Evolutionary conservation across 495 filamentous ascomycete genomes (phyloP), one percentile per base, ranked within the genome.

Genomic region (Cryomyces antarcticus): DNA sequence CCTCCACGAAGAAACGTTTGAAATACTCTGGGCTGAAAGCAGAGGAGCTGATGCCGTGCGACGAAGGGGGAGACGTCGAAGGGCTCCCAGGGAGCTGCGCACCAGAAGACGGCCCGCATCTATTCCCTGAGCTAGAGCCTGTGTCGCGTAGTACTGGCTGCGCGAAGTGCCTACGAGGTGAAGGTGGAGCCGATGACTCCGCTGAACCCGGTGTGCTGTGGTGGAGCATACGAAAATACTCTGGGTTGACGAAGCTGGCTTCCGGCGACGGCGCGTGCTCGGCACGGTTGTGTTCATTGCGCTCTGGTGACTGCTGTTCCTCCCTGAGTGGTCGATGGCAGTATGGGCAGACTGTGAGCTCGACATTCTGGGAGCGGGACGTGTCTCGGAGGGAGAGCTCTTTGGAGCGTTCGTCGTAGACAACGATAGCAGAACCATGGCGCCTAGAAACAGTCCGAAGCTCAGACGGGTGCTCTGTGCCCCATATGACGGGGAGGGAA

Each of bases 11-110:
- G 64, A 93, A 93, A 36, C 68, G 77, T 44, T 78, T 76, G 62
- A 95, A 96, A 55, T 94, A 96, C 48, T 82, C 75, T 11, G 75
- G 86, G 52, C 77, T 93, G 57, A 96, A 94, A 1, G 89, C 83
- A 4, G 79, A 71, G 24, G 76, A 71, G 28, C 79, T 80, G 27
- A 97, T 97, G 29, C 82, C 77, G 28, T 71, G 72, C 50, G 63
- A 41, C 6, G 65, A 57, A 0, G 70, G 63, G n/a, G 53, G 48
- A 12, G 56, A 46, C n/a, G 46, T 45, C 6, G 54, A 55, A 7
- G 64, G 52, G 47, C 68, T 74, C 35, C 66, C 63, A 9, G 33
- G 33, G 2, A 24, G 17, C 45, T 73, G 67, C 37, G 63, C 64
- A 27, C 54, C 61, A 5, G 56, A 51, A 24, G 68, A 40, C n/a